Evolutionary conservation across 116 monocot species (phyloP).

Genomic region (Phalaenopsis hybrid): DNA sequence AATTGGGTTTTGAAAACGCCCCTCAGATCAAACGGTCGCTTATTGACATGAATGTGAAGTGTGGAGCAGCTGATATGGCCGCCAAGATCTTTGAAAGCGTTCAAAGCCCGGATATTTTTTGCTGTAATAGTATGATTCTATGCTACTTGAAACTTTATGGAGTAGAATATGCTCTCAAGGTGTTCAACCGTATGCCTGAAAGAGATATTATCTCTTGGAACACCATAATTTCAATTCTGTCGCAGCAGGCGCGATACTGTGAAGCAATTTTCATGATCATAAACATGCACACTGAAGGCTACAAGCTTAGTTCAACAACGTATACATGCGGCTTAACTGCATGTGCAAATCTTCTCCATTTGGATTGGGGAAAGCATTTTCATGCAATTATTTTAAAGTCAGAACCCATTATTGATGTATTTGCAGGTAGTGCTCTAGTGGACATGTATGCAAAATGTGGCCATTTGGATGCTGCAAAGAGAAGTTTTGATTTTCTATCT

Average conservation of each 20-base stretch:
- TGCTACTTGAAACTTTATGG: constrained; percentile 38
- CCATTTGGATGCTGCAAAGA: constrained; percentile 43
- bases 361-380: constrained; percentile 63
- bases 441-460: constrained; percentile 85
- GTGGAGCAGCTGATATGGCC: constrained; percentile 40
- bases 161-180: constrained; percentile 32
- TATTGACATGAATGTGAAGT: constrained; percentile 70
- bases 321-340: constrained; percentile 61
- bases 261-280: constrained; percentile 38
- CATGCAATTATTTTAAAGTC: constrained; percentile 59
- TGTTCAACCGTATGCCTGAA: constrained; percentile 57
- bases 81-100: constrained; percentile 35
- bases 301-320: constrained; percentile 43
- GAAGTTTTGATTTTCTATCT: constrained; percentile 40
- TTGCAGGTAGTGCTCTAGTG: constrained; percentile 59
- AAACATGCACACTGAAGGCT: constrained; percentile 48
- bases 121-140: constrained; percentile 77
- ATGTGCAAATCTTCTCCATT: constrained; percentile 39
- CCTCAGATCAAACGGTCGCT: constrained; percentile 35
- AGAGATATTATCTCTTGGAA: constrained; percentile 78
- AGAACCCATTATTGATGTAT: constrained; percentile 35
- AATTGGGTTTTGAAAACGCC: constrained; percentile 38
- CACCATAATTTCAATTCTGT: constrained; percentile 56
- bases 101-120: constrained; percentile 47
- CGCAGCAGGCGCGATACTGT: constrained; percentile 24